Evolutionary conservation across 2,329 filamentous ascomycete species (phyloP).

Genomic region (Tolypocladium ovalisporum): DNA sequence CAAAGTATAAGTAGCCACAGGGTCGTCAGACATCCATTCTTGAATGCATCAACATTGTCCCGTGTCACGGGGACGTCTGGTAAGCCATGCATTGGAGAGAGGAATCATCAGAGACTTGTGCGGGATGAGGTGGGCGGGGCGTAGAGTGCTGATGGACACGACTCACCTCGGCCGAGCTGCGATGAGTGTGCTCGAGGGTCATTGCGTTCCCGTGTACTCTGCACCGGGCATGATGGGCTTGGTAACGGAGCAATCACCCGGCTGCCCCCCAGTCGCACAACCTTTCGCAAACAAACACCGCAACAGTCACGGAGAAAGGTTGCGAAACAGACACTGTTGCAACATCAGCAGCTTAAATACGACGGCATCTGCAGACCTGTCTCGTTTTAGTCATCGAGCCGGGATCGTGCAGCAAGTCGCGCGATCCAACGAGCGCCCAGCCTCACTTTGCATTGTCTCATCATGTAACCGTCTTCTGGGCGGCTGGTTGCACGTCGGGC

Average conservation of each 20-base stretch:
- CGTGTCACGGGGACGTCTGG: neutral
- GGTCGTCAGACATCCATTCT: neutral
- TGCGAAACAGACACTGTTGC: neutral
- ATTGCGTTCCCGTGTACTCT: neutral
- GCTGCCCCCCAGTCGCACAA: neutral
- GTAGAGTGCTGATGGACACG: neutral
- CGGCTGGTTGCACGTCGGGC: neutral
- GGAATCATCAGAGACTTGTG: neutral
- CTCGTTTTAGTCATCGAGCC: neutral
- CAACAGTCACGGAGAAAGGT: neutral
- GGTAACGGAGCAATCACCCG: neutral
- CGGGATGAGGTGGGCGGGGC: neutral
- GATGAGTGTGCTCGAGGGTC: neutral
- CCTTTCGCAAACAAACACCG: neutral
- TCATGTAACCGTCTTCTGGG: neutral
- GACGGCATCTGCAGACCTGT: neutral
- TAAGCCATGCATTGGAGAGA: neutral
- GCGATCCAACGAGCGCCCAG: neutral
- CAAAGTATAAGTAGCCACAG: neutral
- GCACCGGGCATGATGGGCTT: neutral
- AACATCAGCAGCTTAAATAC: neutral
- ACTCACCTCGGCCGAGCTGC: neutral
- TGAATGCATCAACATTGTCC: neutral
- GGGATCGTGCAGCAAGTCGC: neutral
- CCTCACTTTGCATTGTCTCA: neutral